phyloP scores from a whole-genome alignment of 2,329 filamentous ascomycete genomes.

The Sordariomycetes sp. region DNA sequence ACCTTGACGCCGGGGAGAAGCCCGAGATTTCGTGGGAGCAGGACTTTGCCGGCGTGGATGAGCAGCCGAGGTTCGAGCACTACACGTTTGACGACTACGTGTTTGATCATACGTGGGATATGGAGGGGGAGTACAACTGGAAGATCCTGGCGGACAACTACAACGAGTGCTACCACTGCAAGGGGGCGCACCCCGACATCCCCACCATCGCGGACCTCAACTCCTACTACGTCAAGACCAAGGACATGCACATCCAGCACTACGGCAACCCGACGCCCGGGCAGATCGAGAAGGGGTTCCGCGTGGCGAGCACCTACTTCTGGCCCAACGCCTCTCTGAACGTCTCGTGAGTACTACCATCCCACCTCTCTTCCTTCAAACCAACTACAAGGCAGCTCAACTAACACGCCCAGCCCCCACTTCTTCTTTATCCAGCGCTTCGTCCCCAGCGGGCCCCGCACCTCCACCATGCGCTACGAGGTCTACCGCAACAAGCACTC shows the following conservation, averaged over 20 bases:
- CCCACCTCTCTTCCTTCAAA: not conserved
- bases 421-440: conserved; percentile 54
- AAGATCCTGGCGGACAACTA: conserved; percentile 50
- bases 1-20: conserved; percentile 31
- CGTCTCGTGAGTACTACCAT: conserved; percentile 28
- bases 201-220: conserved; percentile 41
- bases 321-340: conserved; percentile 37
- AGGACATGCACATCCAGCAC: conserved; percentile 35
- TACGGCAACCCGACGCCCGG: conserved; percentile 30
- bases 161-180: conserved; percentile 54
- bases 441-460: conserved; percentile 36
- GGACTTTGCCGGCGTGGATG: conserved; percentile 33
- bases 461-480: conserved; percentile 46
- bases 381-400: not conserved
- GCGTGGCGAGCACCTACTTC: conserved; percentile 31
- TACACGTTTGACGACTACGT: conserved; percentile 38
- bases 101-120: conserved; percentile 44
- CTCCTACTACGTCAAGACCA: conserved; percentile 37
- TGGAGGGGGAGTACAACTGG: conserved; percentile 45
- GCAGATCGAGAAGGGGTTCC: conserved; percentile 31
- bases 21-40: conserved; percentile 33
- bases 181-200: conserved; percentile 44
- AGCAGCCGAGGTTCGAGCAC: conserved; percentile 26
- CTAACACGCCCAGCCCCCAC: conserved; percentile 27
- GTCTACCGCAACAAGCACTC: conserved; percentile 48